Conservation (phyloP, 768 basidiomycete species). For the Pleurotus eryngii region DNA sequence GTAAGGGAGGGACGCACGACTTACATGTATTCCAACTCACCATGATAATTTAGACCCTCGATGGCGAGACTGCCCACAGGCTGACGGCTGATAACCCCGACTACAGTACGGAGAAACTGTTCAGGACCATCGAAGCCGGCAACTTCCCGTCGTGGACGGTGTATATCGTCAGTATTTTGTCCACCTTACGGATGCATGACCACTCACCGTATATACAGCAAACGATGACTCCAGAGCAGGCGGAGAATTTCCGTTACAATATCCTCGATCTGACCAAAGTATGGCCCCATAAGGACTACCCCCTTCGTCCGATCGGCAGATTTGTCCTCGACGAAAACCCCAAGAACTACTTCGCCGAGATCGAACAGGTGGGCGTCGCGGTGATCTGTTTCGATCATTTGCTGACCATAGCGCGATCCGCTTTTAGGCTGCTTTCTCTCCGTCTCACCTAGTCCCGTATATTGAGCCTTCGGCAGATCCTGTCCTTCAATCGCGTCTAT, state of each 20-base stretch:
- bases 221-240: conserved; percentile 92
- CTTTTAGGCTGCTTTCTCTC: conserved; percentile 72
- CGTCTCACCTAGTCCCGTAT: conserved; percentile 84
- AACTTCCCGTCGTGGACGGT: conserved; percentile 87
- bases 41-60: conserved; percentile 52
- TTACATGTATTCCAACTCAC: not conserved
- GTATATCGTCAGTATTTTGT: conserved; percentile 56
- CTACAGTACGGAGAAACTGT: conserved; percentile 76
- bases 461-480: conserved; percentile 91
- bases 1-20: conserved; percentile 26
- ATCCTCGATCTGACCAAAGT: conserved; percentile 89
- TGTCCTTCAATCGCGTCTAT: conserved; percentile 89
- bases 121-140: conserved; percentile 77
- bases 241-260: conserved; percentile 87
- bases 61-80: conserved; percentile 58
- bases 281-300: conserved; percentile 85
- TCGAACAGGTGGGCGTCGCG: conserved; percentile 74
- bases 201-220: conserved; percentile 43
- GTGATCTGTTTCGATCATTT: conserved; percentile 20
- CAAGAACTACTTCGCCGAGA: conserved; percentile 91
- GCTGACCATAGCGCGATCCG: conserved; percentile 8
- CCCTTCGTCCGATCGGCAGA: conserved; percentile 86
- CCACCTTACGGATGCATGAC: not conserved
- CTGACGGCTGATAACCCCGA: conserved; percentile 79
- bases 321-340: conserved; percentile 76